A percentile compares a stretch with the other conserved stretches of the same genome.
Conservation (phyloP, 106 monocot genomes). For the Iris macrosiphon region DNA sequence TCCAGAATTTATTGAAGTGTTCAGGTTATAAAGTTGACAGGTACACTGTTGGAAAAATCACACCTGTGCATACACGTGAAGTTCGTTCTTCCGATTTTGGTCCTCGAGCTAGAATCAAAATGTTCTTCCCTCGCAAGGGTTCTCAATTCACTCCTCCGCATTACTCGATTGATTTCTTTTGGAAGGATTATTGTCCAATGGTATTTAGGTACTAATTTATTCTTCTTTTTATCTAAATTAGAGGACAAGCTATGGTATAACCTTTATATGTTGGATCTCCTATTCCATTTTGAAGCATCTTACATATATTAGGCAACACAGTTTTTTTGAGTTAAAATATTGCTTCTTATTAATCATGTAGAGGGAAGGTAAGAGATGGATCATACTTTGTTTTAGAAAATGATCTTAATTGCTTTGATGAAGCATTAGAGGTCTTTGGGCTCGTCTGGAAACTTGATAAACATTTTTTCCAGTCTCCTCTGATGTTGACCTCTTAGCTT, state of each 20-base stretch:
- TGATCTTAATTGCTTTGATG: too few species aligned
- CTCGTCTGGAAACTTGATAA: too few species aligned
- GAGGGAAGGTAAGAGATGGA: too few species aligned
- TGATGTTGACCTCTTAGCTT: too few species aligned
- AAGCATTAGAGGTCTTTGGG: too few species aligned
- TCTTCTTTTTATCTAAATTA: not conserved
- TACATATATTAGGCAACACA: too few species aligned
- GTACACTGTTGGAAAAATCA: slow-evolving; percentile 94
- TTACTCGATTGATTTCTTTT: slow-evolving; percentile 73
- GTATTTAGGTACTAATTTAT: slow-evolving; percentile 81
- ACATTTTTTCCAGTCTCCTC: too few species aligned
- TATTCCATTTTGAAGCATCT: too few species aligned
- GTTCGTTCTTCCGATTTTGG: slow-evolving; percentile 95
- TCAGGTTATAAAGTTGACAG: slow-evolving; percentile 37
- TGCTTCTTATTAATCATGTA: too few species aligned
- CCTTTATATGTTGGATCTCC: not conserved
- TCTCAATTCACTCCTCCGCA: slow-evolving; percentile 91
- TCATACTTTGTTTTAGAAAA: too few species aligned
- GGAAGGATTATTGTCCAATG: slow-evolving; percentile 98
- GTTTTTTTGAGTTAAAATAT: too few species aligned
- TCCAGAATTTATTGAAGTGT: slow-evolving; percentile 14
- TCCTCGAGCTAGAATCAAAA: slow-evolving; percentile 66
- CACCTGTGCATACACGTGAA: slow-evolving; percentile 90
- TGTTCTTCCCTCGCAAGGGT: slow-evolving; percentile 71
- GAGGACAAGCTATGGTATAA: not conserved